Conservation (phyloP, 2,329 filamentous ascomycete genomes). For the Metarhizium brunneum region DNA sequence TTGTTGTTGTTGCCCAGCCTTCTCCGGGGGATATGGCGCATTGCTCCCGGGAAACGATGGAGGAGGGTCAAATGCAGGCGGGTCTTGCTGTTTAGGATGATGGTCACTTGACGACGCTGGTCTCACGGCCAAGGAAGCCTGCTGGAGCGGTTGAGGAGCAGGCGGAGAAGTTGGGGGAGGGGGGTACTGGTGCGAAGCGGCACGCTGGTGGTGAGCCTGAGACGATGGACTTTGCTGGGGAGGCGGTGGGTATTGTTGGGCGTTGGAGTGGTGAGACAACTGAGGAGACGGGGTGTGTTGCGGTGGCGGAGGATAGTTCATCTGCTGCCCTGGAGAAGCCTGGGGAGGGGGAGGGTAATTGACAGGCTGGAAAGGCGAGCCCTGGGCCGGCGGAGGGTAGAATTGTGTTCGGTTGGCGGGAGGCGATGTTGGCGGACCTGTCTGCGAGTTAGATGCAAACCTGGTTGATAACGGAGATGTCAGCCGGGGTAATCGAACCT, state of each 20-base stretch:
- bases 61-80: slow-evolving; percentile 19
- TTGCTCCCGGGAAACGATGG: slow-evolving; percentile 14
- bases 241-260: slow-evolving; percentile 18
- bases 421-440: slow-evolving; percentile 35
- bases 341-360: slow-evolving; percentile 19
- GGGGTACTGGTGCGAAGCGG: slow-evolving; percentile 12
- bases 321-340: slow-evolving; percentile 7
- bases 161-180: background rate
- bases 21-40: slow-evolving; percentile 20
- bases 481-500: slow-evolving; percentile 13
- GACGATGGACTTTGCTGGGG: slow-evolving; percentile 14
- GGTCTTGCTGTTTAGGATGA: slow-evolving; percentile 10
- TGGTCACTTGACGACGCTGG: slow-evolving; percentile 14
- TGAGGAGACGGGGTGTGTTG: slow-evolving; percentile 23
- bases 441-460: background rate
- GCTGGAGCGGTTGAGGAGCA: slow-evolving; percentile 4
- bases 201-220: slow-evolving; percentile 4
- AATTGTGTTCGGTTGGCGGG: slow-evolving; percentile 36
- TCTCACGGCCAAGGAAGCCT: slow-evolving; percentile 13
- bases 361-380: slow-evolving; percentile 7
- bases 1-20: slow-evolving; percentile 13
- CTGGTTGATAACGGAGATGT: background rate
- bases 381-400: slow-evolving; percentile 25
- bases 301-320: slow-evolving; percentile 21
- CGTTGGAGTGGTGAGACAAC: slow-evolving; percentile 14